These are phyloP conservation scores for Nicotiana rustica DNA, from an alignment of 305 asterid genomes.

Conservation along the genomic window DNA sequence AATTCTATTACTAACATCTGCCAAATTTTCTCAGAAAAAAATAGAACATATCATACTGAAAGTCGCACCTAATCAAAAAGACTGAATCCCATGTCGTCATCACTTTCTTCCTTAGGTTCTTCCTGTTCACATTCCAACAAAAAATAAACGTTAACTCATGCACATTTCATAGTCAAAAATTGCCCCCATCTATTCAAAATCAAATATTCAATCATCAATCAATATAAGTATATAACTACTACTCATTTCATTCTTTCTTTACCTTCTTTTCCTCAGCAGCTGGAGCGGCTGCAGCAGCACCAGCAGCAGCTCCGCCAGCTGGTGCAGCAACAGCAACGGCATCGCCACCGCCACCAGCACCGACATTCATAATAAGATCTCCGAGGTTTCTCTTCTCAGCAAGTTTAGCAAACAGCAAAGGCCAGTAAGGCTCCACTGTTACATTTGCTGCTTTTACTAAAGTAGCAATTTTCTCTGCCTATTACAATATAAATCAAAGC, in stretches of 20 bases:
- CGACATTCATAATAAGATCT: slow-evolving; percentile 36
- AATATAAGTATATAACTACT: too few species aligned
- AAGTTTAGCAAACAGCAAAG: slow-evolving; percentile 30
- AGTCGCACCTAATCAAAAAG: slow-evolving; percentile 51
- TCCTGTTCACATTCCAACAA: slow-evolving; percentile 40
- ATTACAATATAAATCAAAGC: neutral
- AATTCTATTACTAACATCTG: too few species aligned
- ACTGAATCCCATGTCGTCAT: slow-evolving; percentile 63
- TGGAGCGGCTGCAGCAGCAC: neutral
- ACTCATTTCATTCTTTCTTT: neutral
- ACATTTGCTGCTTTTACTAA: slow-evolving; percentile 31
- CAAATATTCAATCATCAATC: too few species aligned
- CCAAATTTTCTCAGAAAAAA: neutral
- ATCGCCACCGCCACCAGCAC: slow-evolving; percentile 24
- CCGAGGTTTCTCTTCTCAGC: slow-evolving; percentile 33
- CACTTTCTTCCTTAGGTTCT: slow-evolving; percentile 62
- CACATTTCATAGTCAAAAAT: neutral
- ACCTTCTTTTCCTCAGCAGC: slow-evolving; percentile 37
- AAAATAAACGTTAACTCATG: neutral
- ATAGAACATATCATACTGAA: neutral
- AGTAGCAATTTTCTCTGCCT: slow-evolving; percentile 32
- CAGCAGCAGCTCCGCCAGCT: neutral
- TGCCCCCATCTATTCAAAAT: too few species aligned
- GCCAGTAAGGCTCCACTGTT: slow-evolving; percentile 32
- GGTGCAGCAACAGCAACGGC: slow-evolving; percentile 29